A percentile compares a stretch with the other conserved stretches of the same genome.
These are phyloP conservation scores for Rhizopogon roseolus DNA, from an alignment of 768 basidiomycete genomes.

Conservation along the genomic window DNA sequence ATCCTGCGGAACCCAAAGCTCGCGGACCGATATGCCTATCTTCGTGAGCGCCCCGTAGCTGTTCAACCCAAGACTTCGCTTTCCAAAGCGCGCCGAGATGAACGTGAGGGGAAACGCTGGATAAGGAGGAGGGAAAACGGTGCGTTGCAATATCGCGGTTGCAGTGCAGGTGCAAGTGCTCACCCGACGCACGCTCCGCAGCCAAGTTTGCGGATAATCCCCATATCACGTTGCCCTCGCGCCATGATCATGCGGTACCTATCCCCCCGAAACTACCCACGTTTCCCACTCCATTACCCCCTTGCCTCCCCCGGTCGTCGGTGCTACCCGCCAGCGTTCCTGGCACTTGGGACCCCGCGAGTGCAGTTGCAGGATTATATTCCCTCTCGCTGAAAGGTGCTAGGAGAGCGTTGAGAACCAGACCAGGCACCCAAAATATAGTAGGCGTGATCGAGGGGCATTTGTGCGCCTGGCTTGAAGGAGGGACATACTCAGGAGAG, in stretches of 20 bases:
- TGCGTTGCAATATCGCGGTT: slow-evolving; percentile 25
- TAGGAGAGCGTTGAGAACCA: slow-evolving; percentile 59
- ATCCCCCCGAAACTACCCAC: slow-evolving; percentile 46
- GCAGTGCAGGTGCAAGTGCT: not conserved
- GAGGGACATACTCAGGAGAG: slow-evolving; percentile 52
- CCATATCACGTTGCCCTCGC: slow-evolving; percentile 61
- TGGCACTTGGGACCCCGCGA: slow-evolving; percentile 39
- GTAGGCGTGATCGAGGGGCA: slow-evolving; percentile 66
- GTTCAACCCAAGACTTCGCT: slow-evolving; percentile 10
- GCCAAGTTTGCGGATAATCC: slow-evolving; percentile 71
- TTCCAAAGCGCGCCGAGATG: slow-evolving; percentile 45
- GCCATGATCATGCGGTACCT: slow-evolving; percentile 46
- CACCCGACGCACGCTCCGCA: slow-evolving; percentile 21
- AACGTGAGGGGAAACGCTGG: slow-evolving; percentile 78
- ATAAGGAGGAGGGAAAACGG: slow-evolving; percentile 74
- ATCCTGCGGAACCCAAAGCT: slow-evolving; percentile 59
- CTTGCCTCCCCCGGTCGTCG: slow-evolving; percentile 59
- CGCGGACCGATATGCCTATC: slow-evolving; percentile 47
- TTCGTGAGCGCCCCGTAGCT: slow-evolving; percentile 24
- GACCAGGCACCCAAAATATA: slow-evolving; percentile 46
- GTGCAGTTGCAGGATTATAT: slow-evolving; percentile 71
- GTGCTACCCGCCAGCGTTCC: slow-evolving; percentile 43
- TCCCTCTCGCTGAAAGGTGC: slow-evolving; percentile 74
- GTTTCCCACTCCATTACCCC: slow-evolving; percentile 73
- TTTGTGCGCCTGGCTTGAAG: slow-evolving; percentile 60